These are phyloP conservation scores for Boechera divaricarpa DNA, from an alignment of 345 rosid genomes.

Conservation along the genomic window DNA sequence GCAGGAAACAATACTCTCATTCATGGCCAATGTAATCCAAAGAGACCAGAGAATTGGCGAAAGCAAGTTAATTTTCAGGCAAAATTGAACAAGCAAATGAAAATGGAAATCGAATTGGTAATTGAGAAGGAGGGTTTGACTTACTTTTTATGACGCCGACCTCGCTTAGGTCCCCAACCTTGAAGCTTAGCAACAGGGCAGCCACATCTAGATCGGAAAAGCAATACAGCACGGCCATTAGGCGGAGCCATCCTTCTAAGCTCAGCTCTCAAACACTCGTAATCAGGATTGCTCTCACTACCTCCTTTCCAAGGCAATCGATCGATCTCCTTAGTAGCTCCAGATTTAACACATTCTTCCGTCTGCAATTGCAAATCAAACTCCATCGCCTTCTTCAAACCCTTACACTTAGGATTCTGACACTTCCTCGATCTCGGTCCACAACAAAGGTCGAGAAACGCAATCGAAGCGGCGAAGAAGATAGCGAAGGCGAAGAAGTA, in stretches of 20 bases:
- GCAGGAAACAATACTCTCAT: neutral
- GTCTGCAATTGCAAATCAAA: slow-evolving; percentile 93
- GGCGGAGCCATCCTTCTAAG: slow-evolving; percentile 91
- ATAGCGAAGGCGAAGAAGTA: slow-evolving; percentile 65
- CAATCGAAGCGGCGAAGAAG: slow-evolving; percentile 55
- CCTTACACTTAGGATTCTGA: slow-evolving; percentile 70
- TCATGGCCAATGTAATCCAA: neutral
- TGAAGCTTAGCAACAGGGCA: slow-evolving; percentile 87
- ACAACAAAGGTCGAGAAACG: slow-evolving; percentile 53
- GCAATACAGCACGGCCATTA: slow-evolving; percentile 89
- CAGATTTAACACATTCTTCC: slow-evolving; percentile 69
- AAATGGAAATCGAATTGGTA: neutral
- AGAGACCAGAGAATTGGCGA: neutral
- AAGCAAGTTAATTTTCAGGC: neutral
- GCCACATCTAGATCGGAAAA: slow-evolving; percentile 85
- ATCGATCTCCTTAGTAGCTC: slow-evolving; percentile 63
- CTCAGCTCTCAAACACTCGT: slow-evolving; percentile 89
- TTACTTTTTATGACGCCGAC: slow-evolving; percentile 87
- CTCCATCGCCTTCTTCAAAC: slow-evolving; percentile 89
- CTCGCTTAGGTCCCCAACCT: slow-evolving; percentile 89
- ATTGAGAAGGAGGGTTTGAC: slow-evolving; percentile 34
- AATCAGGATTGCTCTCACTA: slow-evolving; percentile 76
- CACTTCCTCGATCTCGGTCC: slow-evolving; percentile 86
- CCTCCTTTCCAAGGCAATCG: slow-evolving; percentile 94
- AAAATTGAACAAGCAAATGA: neutral